Conservation (phyloP, 768 basidiomycete genomes). For the Podaxis rugospora region DNA sequence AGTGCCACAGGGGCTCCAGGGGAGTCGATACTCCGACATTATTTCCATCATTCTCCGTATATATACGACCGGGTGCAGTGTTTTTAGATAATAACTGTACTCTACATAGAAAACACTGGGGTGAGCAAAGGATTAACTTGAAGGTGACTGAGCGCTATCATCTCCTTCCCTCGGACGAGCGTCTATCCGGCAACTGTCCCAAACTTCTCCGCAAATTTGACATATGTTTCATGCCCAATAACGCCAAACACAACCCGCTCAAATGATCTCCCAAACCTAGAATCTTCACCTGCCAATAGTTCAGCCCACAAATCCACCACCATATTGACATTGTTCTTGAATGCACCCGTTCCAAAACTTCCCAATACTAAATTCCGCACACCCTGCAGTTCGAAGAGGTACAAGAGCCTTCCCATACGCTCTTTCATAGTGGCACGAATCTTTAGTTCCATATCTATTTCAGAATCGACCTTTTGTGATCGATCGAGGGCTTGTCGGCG, state of each 20-base stretch:
- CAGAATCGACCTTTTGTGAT: not conserved
- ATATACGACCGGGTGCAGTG: not conserved
- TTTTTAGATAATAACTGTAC: not conserved
- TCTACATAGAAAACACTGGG: not conserved
- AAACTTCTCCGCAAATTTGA: constrained; percentile 20
- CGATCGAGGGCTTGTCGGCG: not conserved
- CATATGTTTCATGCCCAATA: constrained; percentile 20
- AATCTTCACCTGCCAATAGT: constrained; percentile 40
- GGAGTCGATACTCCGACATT: not conserved
- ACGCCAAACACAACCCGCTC: constrained; percentile 65
- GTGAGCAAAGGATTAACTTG: not conserved
- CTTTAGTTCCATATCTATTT: constrained; percentile 16
- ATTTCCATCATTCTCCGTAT: not conserved
- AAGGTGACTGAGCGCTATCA: not conserved
- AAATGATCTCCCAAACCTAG: constrained; percentile 55
- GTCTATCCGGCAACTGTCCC: not conserved
- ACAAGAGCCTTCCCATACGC: constrained; percentile 63
- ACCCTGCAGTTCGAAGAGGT: constrained; percentile 55
- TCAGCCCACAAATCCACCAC: constrained; percentile 65
- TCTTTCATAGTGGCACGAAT: constrained; percentile 52
- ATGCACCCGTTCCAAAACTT: constrained; percentile 74
- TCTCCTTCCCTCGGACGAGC: not conserved
- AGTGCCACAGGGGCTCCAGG: not conserved
- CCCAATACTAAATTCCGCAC: constrained; percentile 62
- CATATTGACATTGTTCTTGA: constrained; percentile 51